Base-by-base conservation (phyloP, 352 stramenopile species). In the Phytopythium helicoides region DNA sequence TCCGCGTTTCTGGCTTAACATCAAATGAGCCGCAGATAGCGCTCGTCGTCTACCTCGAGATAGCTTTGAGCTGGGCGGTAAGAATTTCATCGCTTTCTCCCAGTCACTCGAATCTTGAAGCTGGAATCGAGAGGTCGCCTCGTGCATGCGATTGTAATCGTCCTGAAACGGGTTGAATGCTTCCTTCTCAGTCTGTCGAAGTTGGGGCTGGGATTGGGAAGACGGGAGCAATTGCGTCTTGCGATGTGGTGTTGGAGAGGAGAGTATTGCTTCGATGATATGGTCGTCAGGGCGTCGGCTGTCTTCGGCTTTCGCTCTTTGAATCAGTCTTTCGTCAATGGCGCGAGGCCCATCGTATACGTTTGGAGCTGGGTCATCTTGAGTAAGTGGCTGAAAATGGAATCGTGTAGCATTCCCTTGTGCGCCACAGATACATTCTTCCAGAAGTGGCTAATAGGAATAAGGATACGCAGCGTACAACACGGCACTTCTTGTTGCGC, bases 1-100 rank as follows among this genome's bases (percentile, higher is more conserved):
- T 14, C 82, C 82, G 39, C 64, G 66, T 52, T 86, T 87, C 35
- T 92, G 82, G 47, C 82, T 92, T 12, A 76, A 93, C 15, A 77
- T 64, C 6, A 93, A 59, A 40, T 89, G 77, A 14, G 76, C 69
- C 15, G 80, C 82, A 14, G 82, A 86, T 10, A 88, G 44, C 3
- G 71, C 64, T 15, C 82, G 76, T 1, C 73, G 56, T 2, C 79
- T 62, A 3, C 62, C 65, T n/a, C 73, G 72, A n/a, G 80, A 91
- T 0, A 91, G 41, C 0, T 73, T 70, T 1, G 75, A 89, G 0
- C 60, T 76, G 7, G 64, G 47, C 3, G 78, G 71, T 12, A 90
- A 62, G 34, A 73, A 86, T 35, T 84, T 60, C 48, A 89, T 71
- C 1, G 63, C 75, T 18, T 81, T 62, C 15, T 90, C 66, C 70